Evolutionary conservation across 163 green algal genomes (phyloP).

Genomic region (Volvox carteri): DNA sequence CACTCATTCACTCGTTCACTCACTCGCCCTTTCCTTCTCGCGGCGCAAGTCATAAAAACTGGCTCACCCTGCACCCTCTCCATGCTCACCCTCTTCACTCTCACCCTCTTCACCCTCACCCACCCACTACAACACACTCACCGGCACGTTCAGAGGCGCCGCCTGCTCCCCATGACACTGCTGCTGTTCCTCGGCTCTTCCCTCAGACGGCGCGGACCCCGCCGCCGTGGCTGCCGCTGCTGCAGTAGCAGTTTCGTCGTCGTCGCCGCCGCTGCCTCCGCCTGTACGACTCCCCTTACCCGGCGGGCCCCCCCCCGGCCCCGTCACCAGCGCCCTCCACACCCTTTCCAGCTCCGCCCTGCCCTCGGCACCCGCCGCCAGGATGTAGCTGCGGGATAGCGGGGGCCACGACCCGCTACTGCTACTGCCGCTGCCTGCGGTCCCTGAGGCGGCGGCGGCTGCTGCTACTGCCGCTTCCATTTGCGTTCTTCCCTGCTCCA

Average conservation of each 20-base stretch:
- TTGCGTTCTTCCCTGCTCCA: slow-evolving; percentile 48
- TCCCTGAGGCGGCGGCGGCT: not conserved
- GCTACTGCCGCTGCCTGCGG: not conserved
- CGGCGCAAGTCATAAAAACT: no score
- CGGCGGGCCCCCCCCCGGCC: not conserved
- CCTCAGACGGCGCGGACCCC: no score
- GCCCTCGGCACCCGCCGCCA: slow-evolving; percentile 52
- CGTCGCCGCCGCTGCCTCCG: not conserved
- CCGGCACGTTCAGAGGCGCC: not conserved
- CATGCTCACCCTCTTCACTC: no score
- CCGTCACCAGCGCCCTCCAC: slow-evolving; percentile 53
- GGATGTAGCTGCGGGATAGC: slow-evolving; percentile 63
- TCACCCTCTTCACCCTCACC: no score
- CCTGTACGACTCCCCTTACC: no score
- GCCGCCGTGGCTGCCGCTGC: no score
- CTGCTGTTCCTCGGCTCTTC: no score
- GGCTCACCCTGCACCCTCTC: no score
- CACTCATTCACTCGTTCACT: no score
- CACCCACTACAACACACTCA: not conserved
- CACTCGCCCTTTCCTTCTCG: no score
- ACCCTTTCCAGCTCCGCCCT: slow-evolving; percentile 61
- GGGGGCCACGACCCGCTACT: slow-evolving; percentile 4
- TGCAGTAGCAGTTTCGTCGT: no score
- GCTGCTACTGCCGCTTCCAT: slow-evolving; percentile 9
- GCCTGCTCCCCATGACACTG: not conserved